These are phyloP conservation scores for Ogataea populi-albae DNA, from an alignment of 805 yeast species.

Conservation along the genomic window DNA sequence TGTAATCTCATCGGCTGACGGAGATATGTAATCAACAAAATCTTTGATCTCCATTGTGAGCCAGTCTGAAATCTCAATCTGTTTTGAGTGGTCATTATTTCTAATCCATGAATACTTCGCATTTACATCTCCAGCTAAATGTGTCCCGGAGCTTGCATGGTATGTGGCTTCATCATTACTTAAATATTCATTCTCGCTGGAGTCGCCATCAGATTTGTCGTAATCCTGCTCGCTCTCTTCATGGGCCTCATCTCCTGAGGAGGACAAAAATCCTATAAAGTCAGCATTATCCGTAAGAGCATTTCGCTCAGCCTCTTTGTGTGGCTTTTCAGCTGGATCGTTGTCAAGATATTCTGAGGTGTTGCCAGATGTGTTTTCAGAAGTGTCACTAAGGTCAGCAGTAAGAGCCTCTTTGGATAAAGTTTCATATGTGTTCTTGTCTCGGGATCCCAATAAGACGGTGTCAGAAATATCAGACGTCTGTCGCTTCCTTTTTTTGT, in stretches of 20 bases:
- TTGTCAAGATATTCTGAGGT: constrained; percentile 10
- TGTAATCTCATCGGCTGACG: constrained; percentile 68
- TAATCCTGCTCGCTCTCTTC: constrained; percentile 36
- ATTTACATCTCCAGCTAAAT: constrained; percentile 29
- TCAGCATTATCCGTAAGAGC: constrained; percentile 47
- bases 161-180: constrained; percentile 42
- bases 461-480: too few relatives aligned
- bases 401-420: not conserved
- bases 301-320: constrained; percentile 23
- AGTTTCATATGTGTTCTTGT: constrained; percentile 2
- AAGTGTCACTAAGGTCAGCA: constrained; percentile 1
- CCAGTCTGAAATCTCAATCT: constrained; percentile 82
- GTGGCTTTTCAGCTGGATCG: constrained; percentile 13
- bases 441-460: too few relatives aligned
- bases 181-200: constrained; percentile 38
- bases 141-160: constrained; percentile 25
- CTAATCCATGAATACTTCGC: constrained; percentile 70
- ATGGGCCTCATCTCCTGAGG: constrained; percentile 38
- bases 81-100: constrained; percentile 72
- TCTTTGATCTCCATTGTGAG: constrained; percentile 80
- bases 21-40: constrained; percentile 82
- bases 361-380: too few relatives aligned
- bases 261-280: constrained; percentile 54
- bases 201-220: constrained; percentile 20
- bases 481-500: too few relatives aligned